Percentiles rank a stretch among this genome's conserved stretches.
phyloP scores from a whole-genome alignment of 2,329 filamentous ascomycete species.

The Fusarium brevicatenulatum region DNA sequence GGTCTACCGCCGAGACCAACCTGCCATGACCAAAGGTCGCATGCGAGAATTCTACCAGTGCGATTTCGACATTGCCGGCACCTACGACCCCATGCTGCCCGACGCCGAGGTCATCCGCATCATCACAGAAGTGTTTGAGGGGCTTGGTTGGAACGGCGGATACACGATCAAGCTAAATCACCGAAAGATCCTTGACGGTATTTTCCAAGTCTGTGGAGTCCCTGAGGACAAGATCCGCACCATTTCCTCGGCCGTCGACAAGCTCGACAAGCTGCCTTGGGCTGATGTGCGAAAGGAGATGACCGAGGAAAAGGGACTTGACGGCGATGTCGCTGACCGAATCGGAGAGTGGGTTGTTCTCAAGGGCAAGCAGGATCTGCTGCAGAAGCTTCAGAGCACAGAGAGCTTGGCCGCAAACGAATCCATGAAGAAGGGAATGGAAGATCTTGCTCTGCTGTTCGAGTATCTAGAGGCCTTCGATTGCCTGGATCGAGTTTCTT shows the following conservation, averaged over 20 bases:
- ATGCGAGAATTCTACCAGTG: constrained; percentile 98
- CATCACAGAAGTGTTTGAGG: constrained; percentile 85
- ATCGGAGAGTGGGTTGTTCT: constrained; percentile 86
- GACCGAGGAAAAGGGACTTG: constrained; percentile 89
- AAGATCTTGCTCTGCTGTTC: constrained; percentile 83
- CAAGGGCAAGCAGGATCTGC: constrained; percentile 79
- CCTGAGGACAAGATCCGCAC: constrained; percentile 86
- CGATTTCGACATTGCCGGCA: constrained; percentile 93
- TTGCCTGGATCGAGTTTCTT: constrained; percentile 78
- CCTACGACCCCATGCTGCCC: constrained; percentile 89
- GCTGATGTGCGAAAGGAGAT: constrained; percentile 90
- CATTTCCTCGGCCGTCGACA: constrained; percentile 94
- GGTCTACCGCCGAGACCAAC: constrained; percentile 66
- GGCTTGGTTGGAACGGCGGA: constrained; percentile 75
- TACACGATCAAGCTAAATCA: constrained; percentile 96
- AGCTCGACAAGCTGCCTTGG: constrained; percentile 94
- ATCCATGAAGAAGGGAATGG: constrained; percentile 80
- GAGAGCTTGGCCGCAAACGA: constrained; percentile 75
- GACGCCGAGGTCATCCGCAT: constrained; percentile 91
- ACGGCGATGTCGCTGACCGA: constrained; percentile 79
- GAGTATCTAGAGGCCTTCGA: constrained; percentile 83
- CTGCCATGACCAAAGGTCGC: constrained; percentile 84
- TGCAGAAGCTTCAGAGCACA: constrained; percentile 75
- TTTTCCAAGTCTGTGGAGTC: constrained; percentile 92
- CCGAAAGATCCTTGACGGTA: constrained; percentile 90